phyloP scores from a whole-genome alignment of 164 flowering plant species.

The Annona squamosa region DNA sequence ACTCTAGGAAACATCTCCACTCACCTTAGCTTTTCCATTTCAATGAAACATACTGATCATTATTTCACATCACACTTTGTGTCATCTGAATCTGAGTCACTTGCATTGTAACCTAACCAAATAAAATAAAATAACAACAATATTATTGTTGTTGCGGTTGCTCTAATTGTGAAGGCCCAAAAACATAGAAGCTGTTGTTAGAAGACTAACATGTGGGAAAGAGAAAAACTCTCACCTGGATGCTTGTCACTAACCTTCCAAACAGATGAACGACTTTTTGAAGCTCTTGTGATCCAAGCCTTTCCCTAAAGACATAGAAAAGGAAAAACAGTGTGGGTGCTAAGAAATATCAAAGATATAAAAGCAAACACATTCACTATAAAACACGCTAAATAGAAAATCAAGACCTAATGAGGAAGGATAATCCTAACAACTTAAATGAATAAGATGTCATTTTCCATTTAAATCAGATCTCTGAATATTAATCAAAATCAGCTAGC shows the following conservation, averaged over 20 bases:
- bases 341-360: background rate
- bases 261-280: conserved; percentile 56
- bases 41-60: background rate
- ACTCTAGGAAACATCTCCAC: conserved; percentile 3
- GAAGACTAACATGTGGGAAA: background rate
- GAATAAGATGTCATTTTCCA: no score
- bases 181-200: background rate
- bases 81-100: conserved; percentile 76
- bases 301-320: conserved; percentile 40
- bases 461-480: background rate
- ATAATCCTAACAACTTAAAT: no score
- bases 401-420: background rate
- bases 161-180: background rate
- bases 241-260: conserved; percentile 75
- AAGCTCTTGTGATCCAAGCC: conserved; percentile 73
- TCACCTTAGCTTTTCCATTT: conserved; percentile 15
- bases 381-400: background rate
- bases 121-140: conserved; percentile 4
- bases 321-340: background rate
- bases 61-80: conserved; percentile 21
- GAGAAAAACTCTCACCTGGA: conserved; percentile 37
- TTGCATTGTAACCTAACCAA: conserved; percentile 59
- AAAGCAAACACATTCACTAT: background rate
- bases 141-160: background rate
- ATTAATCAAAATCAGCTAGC: background rate